phyloP scores from a whole-genome alignment of 192 early-diverging fungal species.

The Dimargaris verticillata region DNA sequence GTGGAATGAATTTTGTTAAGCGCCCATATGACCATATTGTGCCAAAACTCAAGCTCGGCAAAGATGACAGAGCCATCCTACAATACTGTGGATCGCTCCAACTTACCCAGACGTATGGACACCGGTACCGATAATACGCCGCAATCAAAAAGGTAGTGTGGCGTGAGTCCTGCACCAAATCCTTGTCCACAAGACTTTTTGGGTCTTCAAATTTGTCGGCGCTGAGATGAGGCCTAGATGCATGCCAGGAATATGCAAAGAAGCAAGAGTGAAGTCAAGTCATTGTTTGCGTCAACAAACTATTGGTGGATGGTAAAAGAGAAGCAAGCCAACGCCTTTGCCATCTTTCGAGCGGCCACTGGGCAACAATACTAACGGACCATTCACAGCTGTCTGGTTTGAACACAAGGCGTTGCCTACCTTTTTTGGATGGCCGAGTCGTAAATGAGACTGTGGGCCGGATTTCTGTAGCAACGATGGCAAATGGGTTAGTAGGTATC shows the following conservation, averaged over 20 bases:
- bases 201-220: neutral
- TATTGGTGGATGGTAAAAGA: constrained; percentile 18
- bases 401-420: no score
- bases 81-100: neutral
- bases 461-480: no score
- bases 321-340: constrained; percentile 12
- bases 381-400: no score
- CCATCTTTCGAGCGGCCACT: neutral
- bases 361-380: no score
- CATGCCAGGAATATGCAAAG: neutral
- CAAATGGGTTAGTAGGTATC: neutral
- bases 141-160: constrained; percentile 44
- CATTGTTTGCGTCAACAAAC: constrained; percentile 23
- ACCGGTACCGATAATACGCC: constrained; percentile 50
- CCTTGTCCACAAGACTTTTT: constrained; percentile 13
- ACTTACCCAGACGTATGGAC: constrained; percentile 55
- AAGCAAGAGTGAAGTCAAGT: neutral
- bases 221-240: constrained; percentile 1
- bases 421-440: no score
- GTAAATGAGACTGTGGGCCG: no score
- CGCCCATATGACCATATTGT: neutral
- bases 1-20: neutral
- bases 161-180: constrained; percentile 23
- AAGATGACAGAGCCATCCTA: neutral
- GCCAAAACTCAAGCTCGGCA: neutral